phyloP scores from a whole-genome alignment of 2,329 filamentous ascomycete species.

The Trichoderma koningii region DNA sequence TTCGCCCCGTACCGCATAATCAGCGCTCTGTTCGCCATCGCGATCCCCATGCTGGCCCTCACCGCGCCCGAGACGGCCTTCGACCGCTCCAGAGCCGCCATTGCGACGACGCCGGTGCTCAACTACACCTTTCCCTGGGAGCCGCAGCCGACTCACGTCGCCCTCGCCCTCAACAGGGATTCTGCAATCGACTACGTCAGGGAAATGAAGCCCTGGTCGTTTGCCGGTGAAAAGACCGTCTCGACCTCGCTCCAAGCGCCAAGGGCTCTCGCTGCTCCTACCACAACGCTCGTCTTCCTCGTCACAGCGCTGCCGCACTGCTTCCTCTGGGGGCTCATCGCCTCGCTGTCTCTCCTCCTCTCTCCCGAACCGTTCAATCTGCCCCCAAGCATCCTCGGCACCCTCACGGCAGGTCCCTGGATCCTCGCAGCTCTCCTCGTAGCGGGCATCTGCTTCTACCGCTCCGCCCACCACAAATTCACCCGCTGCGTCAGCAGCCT shows the following conservation, averaged over 20 bases:
- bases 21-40: slow-evolving; percentile 50
- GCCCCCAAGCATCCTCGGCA: slow-evolving; percentile 44
- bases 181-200: slow-evolving; percentile 43
- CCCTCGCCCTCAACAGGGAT: slow-evolving; percentile 41
- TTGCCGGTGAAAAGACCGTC: slow-evolving; percentile 37
- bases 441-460: slow-evolving; percentile 39
- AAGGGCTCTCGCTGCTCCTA: slow-evolving; percentile 53
- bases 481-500: slow-evolving; percentile 39
- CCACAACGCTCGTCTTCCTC: slow-evolving; percentile 49
- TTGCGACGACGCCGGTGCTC: slow-evolving; percentile 29
- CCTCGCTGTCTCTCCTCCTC: slow-evolving; percentile 52
- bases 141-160: slow-evolving; percentile 32
- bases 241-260: slow-evolving; percentile 48
- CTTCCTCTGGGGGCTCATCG: slow-evolving; percentile 50
- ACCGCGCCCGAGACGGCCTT: slow-evolving; percentile 57
- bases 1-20: slow-evolving; percentile 56
- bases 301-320: slow-evolving; percentile 50
- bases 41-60: slow-evolving; percentile 51
- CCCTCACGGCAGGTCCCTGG: slow-evolving; percentile 50
- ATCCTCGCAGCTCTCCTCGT: slow-evolving; percentile 43
- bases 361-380: slow-evolving; percentile 48
- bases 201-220: slow-evolving; percentile 45
- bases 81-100: slow-evolving; percentile 42
- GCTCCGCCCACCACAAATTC: slow-evolving; percentile 39
- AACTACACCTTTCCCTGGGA: slow-evolving; percentile 29